Base-by-base conservation (phyloP, 2,329 filamentous ascomycete genomes). In the Septoria petroselini region DNA sequence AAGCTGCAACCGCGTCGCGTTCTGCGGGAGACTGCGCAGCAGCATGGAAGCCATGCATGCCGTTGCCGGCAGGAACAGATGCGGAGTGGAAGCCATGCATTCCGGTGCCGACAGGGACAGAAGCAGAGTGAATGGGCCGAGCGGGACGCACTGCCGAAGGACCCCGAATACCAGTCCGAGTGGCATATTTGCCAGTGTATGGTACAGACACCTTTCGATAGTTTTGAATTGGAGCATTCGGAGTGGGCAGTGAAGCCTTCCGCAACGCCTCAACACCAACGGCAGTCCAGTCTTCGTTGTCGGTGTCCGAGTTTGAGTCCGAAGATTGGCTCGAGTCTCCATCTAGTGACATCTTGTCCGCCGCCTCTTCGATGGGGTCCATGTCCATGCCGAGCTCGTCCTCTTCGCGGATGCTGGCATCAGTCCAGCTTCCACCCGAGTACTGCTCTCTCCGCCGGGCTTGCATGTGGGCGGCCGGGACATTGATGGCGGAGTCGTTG, bases 241-340 rank as follows among this genome's bases (percentile, higher is more conserved):
- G 58, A 62, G 60, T 58, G 52, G 65, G 64, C 57, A 68, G 27
- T 65, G 69, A 82, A 73, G 71, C 80, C 70, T 77, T 84, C 71
- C 91, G 84, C 60, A 96, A 79, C 58, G 88, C 88, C 47, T 86
- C 89, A 23, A 91, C 88, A 47, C 90, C 91, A 55, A 95, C 86
- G 44, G 86, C 83, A 39, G 87, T 88, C 91, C 91, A 96, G 71
- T 97, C 91, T 70, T 97, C 91, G 66, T 96, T 89, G 66, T 97
- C 93, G 18, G 93, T 97, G 52, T 88, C 80, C 9, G 95, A 89
- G 56, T 74, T 70, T 23, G 58, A 44, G 8, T 58, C 59, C 12
- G 59, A 59, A 14, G 59, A 59, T 27, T 52, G 41, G 23, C 46
- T 45, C 11, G 57, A 63, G 25, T 58, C 54, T 14, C 86, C 78